Percentiles rank a stretch among this genome's conserved stretches.
These are phyloP conservation scores for Testicularia cyperi DNA, from an alignment of 1,284 basidiomycete species.

Conservation along the genomic window DNA sequence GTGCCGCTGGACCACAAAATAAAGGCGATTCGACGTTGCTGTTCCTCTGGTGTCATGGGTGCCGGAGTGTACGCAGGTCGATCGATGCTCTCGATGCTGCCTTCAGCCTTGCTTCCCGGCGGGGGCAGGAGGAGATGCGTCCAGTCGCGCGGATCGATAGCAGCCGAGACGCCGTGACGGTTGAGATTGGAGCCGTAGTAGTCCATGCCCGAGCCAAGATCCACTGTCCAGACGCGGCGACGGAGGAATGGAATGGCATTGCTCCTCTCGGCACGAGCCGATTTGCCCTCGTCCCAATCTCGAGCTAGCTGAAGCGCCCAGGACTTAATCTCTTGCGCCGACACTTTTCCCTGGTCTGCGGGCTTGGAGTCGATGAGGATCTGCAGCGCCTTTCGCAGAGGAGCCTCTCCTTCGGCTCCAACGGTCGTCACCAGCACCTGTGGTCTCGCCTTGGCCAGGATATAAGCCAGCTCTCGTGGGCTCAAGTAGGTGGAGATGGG, in stretches of 20 bases:
- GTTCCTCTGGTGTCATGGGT: slow-evolving; percentile 31
- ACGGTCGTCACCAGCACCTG: slow-evolving; percentile 57
- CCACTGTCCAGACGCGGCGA: slow-evolving; percentile 40
- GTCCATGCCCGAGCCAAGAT: slow-evolving; percentile 27
- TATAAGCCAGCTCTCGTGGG: slow-evolving; percentile 59
- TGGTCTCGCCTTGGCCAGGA: slow-evolving; percentile 59
- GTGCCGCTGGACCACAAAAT: slow-evolving; percentile 61
- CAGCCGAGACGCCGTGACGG: slow-evolving; percentile 23
- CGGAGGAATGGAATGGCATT: slow-evolving; percentile 16
- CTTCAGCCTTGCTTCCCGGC: slow-evolving; percentile 28
- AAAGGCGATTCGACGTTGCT: slow-evolving; percentile 41
- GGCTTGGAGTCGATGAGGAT: slow-evolving; percentile 34
- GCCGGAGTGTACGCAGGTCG: slow-evolving; percentile 16
- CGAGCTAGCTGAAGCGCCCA: slow-evolving; percentile 36
- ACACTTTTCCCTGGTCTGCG: slow-evolving; percentile 18
- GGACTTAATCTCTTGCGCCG: slow-evolving; percentile 11
- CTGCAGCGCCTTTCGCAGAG: slow-evolving; percentile 42
- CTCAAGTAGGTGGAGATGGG: slow-evolving; percentile 60
- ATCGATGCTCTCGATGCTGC: slow-evolving; percentile 25
- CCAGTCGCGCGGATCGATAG: slow-evolving; percentile 44
- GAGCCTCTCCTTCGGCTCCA: slow-evolving; percentile 42
- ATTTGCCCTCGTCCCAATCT: slow-evolving; percentile 33
- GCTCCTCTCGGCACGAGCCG: slow-evolving; percentile 24
- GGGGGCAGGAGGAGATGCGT: slow-evolving; percentile 37
- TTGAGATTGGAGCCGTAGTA: slow-evolving; percentile 39